These are phyloP conservation scores for Cutaneotrichosporon sp. DNA, from an alignment of 1,284 basidiomycete species.

Conservation along the genomic window DNA sequence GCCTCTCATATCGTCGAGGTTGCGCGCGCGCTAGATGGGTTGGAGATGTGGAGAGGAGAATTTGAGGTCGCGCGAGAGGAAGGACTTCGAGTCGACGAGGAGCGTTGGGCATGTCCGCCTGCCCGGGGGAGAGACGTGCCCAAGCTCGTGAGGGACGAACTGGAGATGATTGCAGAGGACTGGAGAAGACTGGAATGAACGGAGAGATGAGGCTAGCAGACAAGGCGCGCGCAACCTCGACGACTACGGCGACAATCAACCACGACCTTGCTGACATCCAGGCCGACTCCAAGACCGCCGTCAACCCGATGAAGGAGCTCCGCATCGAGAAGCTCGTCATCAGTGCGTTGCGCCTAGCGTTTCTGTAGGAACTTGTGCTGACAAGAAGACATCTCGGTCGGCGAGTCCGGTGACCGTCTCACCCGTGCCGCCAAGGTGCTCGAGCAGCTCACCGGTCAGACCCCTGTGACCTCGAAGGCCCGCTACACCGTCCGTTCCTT, in stretches of 20 bases:
- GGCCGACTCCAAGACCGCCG: conserved; percentile 83
- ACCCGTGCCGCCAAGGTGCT: conserved; percentile 99
- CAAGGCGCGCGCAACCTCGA: neutral
- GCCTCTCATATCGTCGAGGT: neutral
- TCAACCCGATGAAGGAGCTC: conserved; percentile 93
- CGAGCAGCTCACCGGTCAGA: conserved; percentile 99
- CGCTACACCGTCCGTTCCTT: conserved; percentile 99
- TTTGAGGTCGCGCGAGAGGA: neutral
- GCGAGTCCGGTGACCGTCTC: conserved; percentile 98
- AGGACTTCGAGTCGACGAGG: too few species aligned
- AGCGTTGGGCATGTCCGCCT: too few species aligned
- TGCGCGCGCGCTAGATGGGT: neutral
- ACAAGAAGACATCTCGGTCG: conserved; percentile 90
- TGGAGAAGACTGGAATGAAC: too few species aligned
- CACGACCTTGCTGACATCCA: conserved; percentile 37
- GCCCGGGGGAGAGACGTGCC: neutral
- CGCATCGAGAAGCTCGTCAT: conserved; percentile 99
- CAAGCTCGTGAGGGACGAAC: neutral
- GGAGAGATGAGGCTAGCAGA: too few species aligned
- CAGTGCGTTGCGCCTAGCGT: conserved; percentile 60
- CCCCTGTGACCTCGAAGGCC: conserved; percentile 98
- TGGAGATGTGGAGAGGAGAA: neutral
- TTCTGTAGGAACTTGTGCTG: neutral
- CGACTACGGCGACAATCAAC: neutral
- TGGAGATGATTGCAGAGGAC: neutral